A percentile compares a stretch with the other conserved stretches of the same genome.
Conservation (phyloP, 192 early-diverging fungal genomes). For the Allomyces javanicus region DNA sequence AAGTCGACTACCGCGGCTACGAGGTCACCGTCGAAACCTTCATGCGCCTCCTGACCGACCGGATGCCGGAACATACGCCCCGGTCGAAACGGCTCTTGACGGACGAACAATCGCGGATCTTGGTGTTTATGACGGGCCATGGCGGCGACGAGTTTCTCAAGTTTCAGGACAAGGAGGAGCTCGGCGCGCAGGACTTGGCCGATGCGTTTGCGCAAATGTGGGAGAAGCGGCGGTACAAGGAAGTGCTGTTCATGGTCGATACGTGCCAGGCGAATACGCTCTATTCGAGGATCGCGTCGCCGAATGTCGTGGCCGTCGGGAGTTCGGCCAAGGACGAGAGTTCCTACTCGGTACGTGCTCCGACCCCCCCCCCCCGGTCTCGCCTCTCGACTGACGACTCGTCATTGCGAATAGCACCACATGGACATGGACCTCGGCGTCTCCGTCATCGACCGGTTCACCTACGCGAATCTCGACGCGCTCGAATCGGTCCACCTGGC, state of each 20-base stretch:
- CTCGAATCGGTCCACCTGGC: slow-evolving; percentile 69
- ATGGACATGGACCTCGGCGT: slow-evolving; percentile 84
- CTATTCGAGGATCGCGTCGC: slow-evolving; percentile 80
- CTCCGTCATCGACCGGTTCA: slow-evolving; percentile 93
- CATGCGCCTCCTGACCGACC: slow-evolving; percentile 81
- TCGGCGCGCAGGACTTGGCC: slow-evolving; percentile 83
- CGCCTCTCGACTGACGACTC: no score
- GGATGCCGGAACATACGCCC: slow-evolving; percentile 67
- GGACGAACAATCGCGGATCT: slow-evolving; percentile 86
- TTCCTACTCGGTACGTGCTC: slow-evolving; percentile 71
- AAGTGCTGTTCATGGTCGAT: slow-evolving; percentile 97
- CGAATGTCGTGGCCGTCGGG: slow-evolving; percentile 82
- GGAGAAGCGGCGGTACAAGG: slow-evolving; percentile 88
- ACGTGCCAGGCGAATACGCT: slow-evolving; percentile 98
- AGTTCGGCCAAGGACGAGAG: slow-evolving; percentile 68
- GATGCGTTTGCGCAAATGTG: slow-evolving; percentile 96
- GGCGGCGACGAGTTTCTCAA: slow-evolving; percentile 97
- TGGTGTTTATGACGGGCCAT: slow-evolving; percentile 98
- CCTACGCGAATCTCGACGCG: slow-evolving; percentile 85
- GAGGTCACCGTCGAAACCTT: slow-evolving; percentile 98
- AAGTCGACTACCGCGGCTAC: slow-evolving; percentile 97
- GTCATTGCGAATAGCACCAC: slow-evolving; percentile 49
- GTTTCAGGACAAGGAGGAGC: slow-evolving; percentile 97
- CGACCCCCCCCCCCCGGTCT: no score
- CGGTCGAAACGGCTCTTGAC: slow-evolving; percentile 85